Evolutionary conservation across 106 monocot genomes (phyloP), one percentile per base, ranked within the genome.

Genomic region (Acorus gramineus): DNA sequence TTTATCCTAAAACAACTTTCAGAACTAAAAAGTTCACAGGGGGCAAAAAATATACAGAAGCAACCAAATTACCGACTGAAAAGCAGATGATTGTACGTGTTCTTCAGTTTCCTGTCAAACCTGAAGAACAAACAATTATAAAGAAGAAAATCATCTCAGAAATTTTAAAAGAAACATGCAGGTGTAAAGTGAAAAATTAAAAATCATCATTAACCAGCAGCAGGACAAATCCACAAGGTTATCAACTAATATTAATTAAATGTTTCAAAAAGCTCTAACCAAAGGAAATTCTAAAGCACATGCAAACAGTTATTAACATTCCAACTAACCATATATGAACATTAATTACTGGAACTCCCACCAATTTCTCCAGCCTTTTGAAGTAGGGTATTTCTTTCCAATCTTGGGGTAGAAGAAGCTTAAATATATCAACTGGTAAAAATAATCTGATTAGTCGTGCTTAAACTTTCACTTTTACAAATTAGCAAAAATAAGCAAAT

Each of bases 61-160:
- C 28, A 28, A 28, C 0, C 28, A 28, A 28, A 28, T 28, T 28
- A 96, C 96, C 96, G 87, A 91, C 90, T 96, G 64, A 96, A 96
- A 74, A 96, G 84, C 52, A 96, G 87, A 74, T 96, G 90, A 71
- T 96, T 90, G 66, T 91, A 96, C 6, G 90, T 91, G 65, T 96
- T 96, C 78, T 85, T 87, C 73, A 96, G 82, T 71, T 96, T 96
- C 55, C 83, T 85, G 71, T 96, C 96, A 87, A 96, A 96, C 96
- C 96, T 96, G 85, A 53, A 4, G 75, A 68, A 63, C 28, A 28
- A 47, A 6, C 55, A 57, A 53, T n/a, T 53, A 47, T 46, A 64
- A 6, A 56, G 8, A 11, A 47, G 63, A 63, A 6, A 4, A 56
- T 47, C 14, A 8, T 48, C 44, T 3, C 7, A 7, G 0, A 59